Evolutionary conservation across 2,329 filamentous ascomycete genomes (phyloP), one percentile per base, ranked within the genome.

Genomic region (Xylariaceae sp.): DNA sequence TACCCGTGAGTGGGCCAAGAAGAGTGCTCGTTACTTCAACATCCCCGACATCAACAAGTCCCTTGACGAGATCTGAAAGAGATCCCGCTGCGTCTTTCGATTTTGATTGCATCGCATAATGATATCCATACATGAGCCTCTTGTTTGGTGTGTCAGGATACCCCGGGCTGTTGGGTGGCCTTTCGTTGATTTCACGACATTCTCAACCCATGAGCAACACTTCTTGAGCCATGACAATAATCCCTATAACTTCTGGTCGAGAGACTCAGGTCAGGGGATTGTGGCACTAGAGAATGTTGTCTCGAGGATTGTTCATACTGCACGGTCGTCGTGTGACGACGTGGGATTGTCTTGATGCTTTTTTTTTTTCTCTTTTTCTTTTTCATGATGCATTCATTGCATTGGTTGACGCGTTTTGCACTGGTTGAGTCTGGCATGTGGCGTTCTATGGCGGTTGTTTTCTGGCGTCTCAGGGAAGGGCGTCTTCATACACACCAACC

Each of bases 1-100:
- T 50, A 87, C 91, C 27, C 88, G 92, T 59, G 82, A 87, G 62
- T 98, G 93, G 93, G 89, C 90, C 47, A 96, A 95, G 77, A 86
- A 85, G 67, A 86, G 87, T 57, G 79, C 79, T 3, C 60, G 66
- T 22, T 62, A 73, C 42, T 81, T 82, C 49, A 77, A 75, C 50
- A 73, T 85, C 49, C 64, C 64, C 22, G 72, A 80, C 48, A 68
- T 68, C 20, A 64, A 74, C 36, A 57, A 76, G 42, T 68, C 71
- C 36, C 67, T 80, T 48, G 77, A 80, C 49, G 71, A 79, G 49
- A 64, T 74, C 49, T 60, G 62, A 44, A 57, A 47, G 47, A 49
- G 44, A 45, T 53, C 25, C 40, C 20, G 20, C 25, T 19, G n/a
- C 45, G 21, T 21, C 40, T 42, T 32, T 25, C 45, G 37, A 45